A percentile compares a stretch with the other conserved stretches of the same genome.
These are phyloP conservation scores for Rhizomucor pusillus DNA, from an alignment of 371 early-diverging fungal genomes.

Conservation along the genomic window DNA sequence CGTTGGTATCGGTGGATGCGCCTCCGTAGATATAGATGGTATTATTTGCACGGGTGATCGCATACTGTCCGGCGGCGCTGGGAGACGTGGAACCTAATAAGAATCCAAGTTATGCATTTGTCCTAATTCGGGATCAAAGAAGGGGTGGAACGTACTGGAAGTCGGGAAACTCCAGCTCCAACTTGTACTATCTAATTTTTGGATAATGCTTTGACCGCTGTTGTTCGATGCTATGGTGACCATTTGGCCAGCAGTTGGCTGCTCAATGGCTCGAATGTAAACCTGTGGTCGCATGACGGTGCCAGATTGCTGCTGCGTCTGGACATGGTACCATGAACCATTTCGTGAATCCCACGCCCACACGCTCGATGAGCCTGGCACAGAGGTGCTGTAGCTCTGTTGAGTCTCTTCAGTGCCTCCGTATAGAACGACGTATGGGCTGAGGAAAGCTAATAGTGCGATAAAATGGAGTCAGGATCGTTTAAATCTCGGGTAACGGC, in stretches of 20 bases:
- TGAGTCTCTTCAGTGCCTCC: conserved; percentile 36
- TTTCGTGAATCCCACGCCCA: conserved; percentile 42
- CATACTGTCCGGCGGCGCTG: conserved; percentile 19
- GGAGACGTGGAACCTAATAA: conserved; percentile 16
- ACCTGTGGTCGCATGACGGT: conserved; percentile 22
- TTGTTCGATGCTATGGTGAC: conserved; percentile 32
- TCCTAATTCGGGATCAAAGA: conserved; percentile 5
- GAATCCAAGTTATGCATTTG: conserved; percentile 3
- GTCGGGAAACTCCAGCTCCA: conserved; percentile 46
- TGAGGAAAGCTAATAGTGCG: conserved; percentile 9
- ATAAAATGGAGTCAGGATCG: not conserved
- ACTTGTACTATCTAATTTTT: conserved; percentile 36
- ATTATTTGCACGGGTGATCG: conserved; percentile 32
- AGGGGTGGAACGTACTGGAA: conserved; percentile 27
- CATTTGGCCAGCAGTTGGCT: conserved; percentile 34
- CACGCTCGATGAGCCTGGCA: conserved; percentile 17
- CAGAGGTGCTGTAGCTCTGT: not conserved
- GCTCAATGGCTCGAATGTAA: conserved; percentile 20
- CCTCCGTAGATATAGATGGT: conserved; percentile 48
- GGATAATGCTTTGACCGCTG: conserved; percentile 21
- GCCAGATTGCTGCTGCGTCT: conserved; percentile 23
- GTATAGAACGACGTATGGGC: conserved; percentile 42
- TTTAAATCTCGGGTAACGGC: not conserved
- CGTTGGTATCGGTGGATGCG: conserved; percentile 31
- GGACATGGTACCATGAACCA: conserved; percentile 39